These are phyloP conservation scores for Dovyalis caffra DNA, from an alignment of 345 rosid species.

Conservation along the genomic window DNA sequence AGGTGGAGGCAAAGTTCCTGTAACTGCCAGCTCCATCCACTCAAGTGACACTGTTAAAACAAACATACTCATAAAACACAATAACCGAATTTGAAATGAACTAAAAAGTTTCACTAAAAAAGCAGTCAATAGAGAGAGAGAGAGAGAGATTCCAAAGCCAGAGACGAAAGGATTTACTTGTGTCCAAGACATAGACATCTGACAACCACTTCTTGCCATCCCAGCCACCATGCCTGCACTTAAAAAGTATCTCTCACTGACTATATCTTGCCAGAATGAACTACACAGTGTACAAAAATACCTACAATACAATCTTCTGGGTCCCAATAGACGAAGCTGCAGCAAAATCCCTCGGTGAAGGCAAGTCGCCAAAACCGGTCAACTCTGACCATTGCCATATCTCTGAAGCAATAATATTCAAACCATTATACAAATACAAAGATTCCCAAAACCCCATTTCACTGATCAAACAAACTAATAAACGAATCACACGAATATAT, in stretches of 20 bases:
- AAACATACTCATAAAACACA: slow-evolving; percentile 1
- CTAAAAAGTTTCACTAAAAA: background rate
- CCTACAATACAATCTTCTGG: slow-evolving; percentile 82
- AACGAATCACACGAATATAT: background rate
- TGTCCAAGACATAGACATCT: slow-evolving; percentile 90
- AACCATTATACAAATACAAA: no score
- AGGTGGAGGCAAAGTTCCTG: slow-evolving; percentile 87
- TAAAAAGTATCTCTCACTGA: slow-evolving; percentile 11
- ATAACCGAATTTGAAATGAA: no score
- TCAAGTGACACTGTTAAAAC: slow-evolving; percentile 79
- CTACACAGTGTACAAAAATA: slow-evolving; percentile 13
- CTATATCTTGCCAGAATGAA: slow-evolving; percentile 5
- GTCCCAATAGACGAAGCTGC: slow-evolving; percentile 87
- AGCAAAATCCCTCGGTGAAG: slow-evolving; percentile 86
- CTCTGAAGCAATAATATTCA: slow-evolving; percentile 45
- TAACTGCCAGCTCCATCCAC: slow-evolving; percentile 83
- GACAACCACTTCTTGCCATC: slow-evolving; percentile 99
- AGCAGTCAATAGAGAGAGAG: background rate
- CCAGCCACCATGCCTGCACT: slow-evolving; percentile 96
- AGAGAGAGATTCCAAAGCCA: slow-evolving; percentile 14
- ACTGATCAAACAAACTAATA: background rate
- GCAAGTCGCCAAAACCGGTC: slow-evolving; percentile 89
- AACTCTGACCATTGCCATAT: slow-evolving; percentile 99
- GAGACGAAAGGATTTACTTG: slow-evolving; percentile 51
- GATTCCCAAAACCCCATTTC: no score